Evolutionary conservation across 306 rosid species (phyloP).

Genomic region (Fagus crenata): DNA sequence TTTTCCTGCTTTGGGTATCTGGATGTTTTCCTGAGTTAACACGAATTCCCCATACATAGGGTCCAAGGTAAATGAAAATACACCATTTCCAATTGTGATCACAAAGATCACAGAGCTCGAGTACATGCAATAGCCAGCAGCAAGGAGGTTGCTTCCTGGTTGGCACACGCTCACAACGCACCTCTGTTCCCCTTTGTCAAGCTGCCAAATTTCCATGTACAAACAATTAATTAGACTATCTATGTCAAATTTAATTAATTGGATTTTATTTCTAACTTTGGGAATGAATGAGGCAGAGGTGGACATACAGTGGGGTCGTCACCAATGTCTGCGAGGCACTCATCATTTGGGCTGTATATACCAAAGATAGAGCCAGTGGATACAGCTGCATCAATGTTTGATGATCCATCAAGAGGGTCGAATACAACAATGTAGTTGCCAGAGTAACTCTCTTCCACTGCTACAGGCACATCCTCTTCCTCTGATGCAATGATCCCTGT

Average conservation of each 20-base stretch:
- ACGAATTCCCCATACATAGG: conserved; percentile 94
- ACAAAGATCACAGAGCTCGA: conserved; percentile 93
- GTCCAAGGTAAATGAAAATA: conserved; percentile 74
- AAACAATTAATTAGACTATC: neutral
- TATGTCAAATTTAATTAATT: too few species aligned
- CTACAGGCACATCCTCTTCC: conserved; percentile 98
- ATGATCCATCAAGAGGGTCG: conserved; percentile 97
- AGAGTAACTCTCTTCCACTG: conserved; percentile 97
- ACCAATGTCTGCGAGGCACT: conserved; percentile 70
- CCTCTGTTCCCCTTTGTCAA: conserved; percentile 54
- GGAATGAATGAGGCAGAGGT: neutral
- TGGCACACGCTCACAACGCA: conserved; percentile 92
- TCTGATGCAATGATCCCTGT: conserved; percentile 98
- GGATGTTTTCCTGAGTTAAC: conserved; percentile 73
- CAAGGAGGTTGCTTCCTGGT: conserved; percentile 94
- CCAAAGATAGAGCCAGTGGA: conserved; percentile 98
- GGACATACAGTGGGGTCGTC: conserved; percentile 67
- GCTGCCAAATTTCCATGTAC: conserved; percentile 44
- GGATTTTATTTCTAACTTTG: neutral
- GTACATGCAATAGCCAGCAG: conserved; percentile 99
- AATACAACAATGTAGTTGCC: conserved; percentile 95
- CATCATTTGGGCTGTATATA: conserved; percentile 93
- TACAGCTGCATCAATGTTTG: conserved; percentile 94
- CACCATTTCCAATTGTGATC: conserved; percentile 83
- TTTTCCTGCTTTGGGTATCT: conserved; percentile 87